These are phyloP conservation scores for Eimeria acervulina DNA, from an alignment of 169 alveolate genomes.

Conservation along the genomic window DNA sequence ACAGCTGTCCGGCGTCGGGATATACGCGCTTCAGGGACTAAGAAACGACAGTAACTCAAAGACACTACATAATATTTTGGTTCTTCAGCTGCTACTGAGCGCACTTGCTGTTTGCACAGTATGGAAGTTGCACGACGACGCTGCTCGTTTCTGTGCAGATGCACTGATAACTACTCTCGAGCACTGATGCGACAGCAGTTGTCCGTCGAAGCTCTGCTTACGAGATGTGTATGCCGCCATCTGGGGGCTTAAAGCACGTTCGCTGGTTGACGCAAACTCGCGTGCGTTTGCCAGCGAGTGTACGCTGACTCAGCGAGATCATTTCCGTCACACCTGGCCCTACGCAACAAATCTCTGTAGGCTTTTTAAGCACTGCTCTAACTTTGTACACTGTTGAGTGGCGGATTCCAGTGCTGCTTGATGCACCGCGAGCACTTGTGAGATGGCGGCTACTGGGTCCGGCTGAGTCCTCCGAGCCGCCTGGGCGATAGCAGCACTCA, in stretches of 20 bases:
- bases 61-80: constrained; percentile 27
- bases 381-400: constrained; percentile 57
- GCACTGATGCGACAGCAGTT: neutral
- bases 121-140: neutral
- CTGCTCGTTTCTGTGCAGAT: neutral
- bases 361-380: constrained; percentile 63
- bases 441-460: constrained; percentile 71
- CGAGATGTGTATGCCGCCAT: neutral
- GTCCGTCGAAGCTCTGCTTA: neutral
- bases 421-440: constrained; percentile 83
- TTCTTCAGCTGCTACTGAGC: neutral
- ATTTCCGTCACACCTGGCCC: neutral
- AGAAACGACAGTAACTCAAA: neutral
- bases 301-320: constrained; percentile 10
- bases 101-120: neutral
- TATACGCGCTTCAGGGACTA: constrained; percentile 11
- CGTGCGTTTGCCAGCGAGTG: neutral
- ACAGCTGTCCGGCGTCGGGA: constrained; percentile 48
- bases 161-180: neutral
- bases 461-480: constrained; percentile 77
- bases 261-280: neutral
- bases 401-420: constrained; percentile 83
- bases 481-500: constrained; percentile 53
- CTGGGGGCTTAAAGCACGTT: neutral
- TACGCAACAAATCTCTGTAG: constrained; percentile 72